phyloP scores from a whole-genome alignment of 23 red algal species.

The Gracilariopsis chorda region DNA sequence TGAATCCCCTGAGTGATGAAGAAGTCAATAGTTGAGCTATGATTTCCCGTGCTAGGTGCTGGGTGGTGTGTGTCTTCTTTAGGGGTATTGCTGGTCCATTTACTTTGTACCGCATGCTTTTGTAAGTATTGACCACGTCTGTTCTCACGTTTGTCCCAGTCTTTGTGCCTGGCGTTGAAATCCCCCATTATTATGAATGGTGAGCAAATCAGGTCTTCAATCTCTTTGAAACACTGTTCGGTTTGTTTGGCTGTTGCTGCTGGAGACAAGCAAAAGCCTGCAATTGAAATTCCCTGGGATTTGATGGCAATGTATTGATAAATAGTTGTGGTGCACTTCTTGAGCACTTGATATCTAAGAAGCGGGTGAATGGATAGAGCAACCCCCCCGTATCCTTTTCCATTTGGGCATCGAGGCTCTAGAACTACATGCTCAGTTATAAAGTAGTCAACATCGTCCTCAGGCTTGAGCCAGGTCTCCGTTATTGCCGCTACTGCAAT shows the following conservation, averaged over 20 bases:
- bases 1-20: not conserved
- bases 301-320: not conserved
- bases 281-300: not conserved
- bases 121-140: not conserved
- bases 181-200: constrained; percentile 18
- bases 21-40: not conserved
- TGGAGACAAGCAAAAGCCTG: not conserved
- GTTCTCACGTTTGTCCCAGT: constrained; percentile 8
- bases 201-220: not conserved
- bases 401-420: not conserved
- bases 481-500: not conserved
- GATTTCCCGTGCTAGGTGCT: not conserved
- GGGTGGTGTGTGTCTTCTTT: not conserved
- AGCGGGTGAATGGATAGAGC: not conserved
- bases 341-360: not conserved
- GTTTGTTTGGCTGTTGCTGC: not conserved
- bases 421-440: not conserved
- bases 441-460: not conserved
- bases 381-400: constrained; percentile 4
- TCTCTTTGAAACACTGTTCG: not conserved
- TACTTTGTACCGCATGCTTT: not conserved
- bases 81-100: not conserved
- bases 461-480: not conserved
- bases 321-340: not conserved
- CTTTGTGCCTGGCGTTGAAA: not conserved